Evolutionary conservation across 768 basidiomycete genomes (phyloP), one percentile per base, ranked within the genome.

Genomic region (Cystobasidiopsis lactophilus): DNA sequence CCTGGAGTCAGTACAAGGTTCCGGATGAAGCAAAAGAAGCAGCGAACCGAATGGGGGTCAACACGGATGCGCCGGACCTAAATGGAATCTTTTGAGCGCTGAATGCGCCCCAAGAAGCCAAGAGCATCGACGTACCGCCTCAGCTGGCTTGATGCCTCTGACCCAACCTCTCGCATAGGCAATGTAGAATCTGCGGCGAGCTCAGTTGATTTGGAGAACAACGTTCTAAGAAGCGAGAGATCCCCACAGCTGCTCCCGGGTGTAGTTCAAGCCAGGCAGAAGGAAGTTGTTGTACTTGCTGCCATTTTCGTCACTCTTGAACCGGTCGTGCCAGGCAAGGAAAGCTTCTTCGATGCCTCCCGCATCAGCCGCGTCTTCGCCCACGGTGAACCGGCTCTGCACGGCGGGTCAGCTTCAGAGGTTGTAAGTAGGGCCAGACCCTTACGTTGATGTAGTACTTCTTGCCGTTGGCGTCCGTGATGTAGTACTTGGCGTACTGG

Each of bases 341-440:
- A 77, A 91, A 0, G 88, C 78, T 65, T 85, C 84, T 40, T 86
- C 77, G 19, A 86, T 67, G 11, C 83, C 83, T 26, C 62, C 62
- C 0, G 74, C 75, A 63, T 91, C 86, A 5, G 83, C 86, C 52
- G 88, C 85, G 63, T 86, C 86, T 66, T 91, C 86, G 5, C 85
- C 85, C 11, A 82, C 82, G 1, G 86, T 93, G 50, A 67, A 59
- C 84, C 5, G 51, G 49, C 54, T 55, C 26, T 19, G 54, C 59
- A 27, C 24, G 44, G 24, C 51, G 47, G 44, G 27, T 33, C 51
- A 51, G 53, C 14, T 7, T 35, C 33, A 35, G 33, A 35, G 9
- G n/a, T 16, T 16, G 23, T n/a, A 31, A 30, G 21, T 63, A 65
- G 31, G 18, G 31, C 26, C 14, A 14, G 35, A 30, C 14, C 65